These are phyloP conservation scores for Daldinia sp. DNA, from an alignment of 2,329 filamentous ascomycete genomes.

Conservation along the genomic window DNA sequence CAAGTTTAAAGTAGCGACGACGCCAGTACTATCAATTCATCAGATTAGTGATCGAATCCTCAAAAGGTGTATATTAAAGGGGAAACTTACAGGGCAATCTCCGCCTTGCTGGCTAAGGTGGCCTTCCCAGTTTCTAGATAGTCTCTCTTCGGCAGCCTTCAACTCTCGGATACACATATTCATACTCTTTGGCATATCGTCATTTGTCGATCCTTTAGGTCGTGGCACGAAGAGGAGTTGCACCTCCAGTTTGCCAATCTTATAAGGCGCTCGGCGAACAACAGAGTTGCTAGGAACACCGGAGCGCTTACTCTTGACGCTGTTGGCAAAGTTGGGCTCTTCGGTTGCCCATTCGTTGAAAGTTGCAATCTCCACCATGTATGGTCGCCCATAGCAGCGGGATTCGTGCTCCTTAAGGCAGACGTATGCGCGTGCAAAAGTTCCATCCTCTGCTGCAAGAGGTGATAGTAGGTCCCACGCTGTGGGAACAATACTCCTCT, in stretches of 20 bases:
- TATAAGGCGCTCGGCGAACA: slow-evolving; percentile 90
- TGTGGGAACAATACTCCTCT: slow-evolving; percentile 70
- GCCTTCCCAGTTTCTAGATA: slow-evolving; percentile 83
- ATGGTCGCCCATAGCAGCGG: slow-evolving; percentile 85
- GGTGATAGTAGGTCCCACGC: slow-evolving; percentile 89
- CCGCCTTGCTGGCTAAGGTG: slow-evolving; percentile 95
- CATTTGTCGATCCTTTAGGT: slow-evolving; percentile 84
- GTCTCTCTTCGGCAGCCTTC: slow-evolving; percentile 84
- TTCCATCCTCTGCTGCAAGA: slow-evolving; percentile 88
- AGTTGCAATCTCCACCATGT: slow-evolving; percentile 87
- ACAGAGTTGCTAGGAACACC: slow-evolving; percentile 66
- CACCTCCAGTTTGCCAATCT: slow-evolving; percentile 91
- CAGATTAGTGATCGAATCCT: slow-evolving; percentile 49
- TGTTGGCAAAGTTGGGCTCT: slow-evolving; percentile 78
- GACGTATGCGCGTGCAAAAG: slow-evolving; percentile 92
- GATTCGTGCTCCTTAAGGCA: slow-evolving; percentile 92
- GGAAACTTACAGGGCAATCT: slow-evolving; percentile 85
- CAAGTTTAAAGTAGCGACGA: slow-evolving; percentile 94
- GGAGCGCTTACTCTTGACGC: slow-evolving; percentile 89
- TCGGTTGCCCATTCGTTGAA: slow-evolving; percentile 99
- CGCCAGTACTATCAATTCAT: slow-evolving; percentile 80
- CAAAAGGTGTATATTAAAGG: not conserved
- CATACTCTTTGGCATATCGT: slow-evolving; percentile 99
- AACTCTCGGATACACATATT: slow-evolving; percentile 94
- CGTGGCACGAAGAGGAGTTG: slow-evolving; percentile 95